Evolutionary conservation across 129 eudicot genomes (phyloP), one percentile per base, ranked within the genome.

Genomic region (Lonicera japonica): DNA sequence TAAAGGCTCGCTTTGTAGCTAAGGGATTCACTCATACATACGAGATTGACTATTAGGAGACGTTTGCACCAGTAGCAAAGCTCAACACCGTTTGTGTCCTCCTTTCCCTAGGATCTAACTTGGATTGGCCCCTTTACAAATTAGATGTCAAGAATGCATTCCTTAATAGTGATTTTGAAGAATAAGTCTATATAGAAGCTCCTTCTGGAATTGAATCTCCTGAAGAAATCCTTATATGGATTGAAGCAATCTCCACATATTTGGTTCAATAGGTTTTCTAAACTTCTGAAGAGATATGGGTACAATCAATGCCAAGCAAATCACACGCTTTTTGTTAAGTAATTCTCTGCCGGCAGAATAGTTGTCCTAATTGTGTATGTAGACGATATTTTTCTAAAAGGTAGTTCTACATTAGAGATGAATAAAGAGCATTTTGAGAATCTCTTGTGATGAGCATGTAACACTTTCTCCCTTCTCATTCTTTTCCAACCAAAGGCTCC

Each of bases 121-220:
- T 39, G 8, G 65, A 61, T 8, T 40, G 54, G 54, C 54, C 54
- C 2, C 45, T 20, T n/a, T 17, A 17, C 51, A n/a, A 60, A 17
- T 21, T 22, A 11, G 36, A 56, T 12, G 61, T 56, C 36, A 56
- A 56, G 13, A 24, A 56, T 1, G 25, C 17, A 10, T 56, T 24
- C 40, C 40, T 56, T 16, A 56, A 56, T 8, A 17, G 40, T 7
- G 22, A 29, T 6, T 17, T 34, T 15, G 46, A 58, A 25, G 63
- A 58, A 21, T 52, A 62, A 58, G 46, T 58, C 41, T 47, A 47
- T 13, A 58, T 58, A 46, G 21, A 25, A 11, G 29, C 16, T 25
- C 63, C 63, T 58, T 45, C 63, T 0, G 63, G 63, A 1, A 24
- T 58, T 58, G 36, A 24, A 4, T 25, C 18, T n/a, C 2, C 8